Base-by-base conservation (phyloP, 192 early-diverging fungal genomes). In the Coemansia furcata region DNA sequence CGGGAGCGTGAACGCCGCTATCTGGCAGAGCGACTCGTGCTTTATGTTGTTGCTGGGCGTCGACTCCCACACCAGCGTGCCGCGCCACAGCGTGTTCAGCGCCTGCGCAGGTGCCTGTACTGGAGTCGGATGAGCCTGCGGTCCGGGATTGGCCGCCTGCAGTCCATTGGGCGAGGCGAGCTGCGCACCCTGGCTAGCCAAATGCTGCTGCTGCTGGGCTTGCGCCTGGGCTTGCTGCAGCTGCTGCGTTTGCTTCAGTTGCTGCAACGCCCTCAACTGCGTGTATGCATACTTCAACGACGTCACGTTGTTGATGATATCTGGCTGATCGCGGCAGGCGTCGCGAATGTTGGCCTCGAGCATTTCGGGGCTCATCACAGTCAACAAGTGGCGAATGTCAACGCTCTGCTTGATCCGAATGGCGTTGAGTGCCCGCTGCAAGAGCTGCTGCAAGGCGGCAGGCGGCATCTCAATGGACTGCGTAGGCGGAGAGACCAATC, bases 21-120 rank as follows among this genome's bases (percentile, higher is more conserved):
- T 65, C 50, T 55, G 73, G 55, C 78, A 80, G 19, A 50, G 62
- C 3, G 61, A 63, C 19, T 75, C 73, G 32, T 72, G 73, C 15
- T 60, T 77, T 3, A 54, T 49, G n/a, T 35, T 65, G 33, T 64
- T 66, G 23, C 69, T 64, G 14, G 69, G 73, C 26, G 63, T 71
- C 8, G 78, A 80, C 29, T 75, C 73, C 78, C 78, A 80, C 19
- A 47, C 40, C 52, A 80, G 40, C 37, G 44, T 60, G 21, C 78
- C 78, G 12, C 54, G 69, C 78, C 78, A 80, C 33, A 80, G 52
- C 19, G 59, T 59, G 58, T 32, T 33, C 2, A 39, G 54, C 7
- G 55, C 65, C 54, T 63, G 61, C 21, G 54, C 50, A 6, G 15
- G 55, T 0, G 69, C 62, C 42, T 67, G 36, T 26, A 47, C 26